These are phyloP conservation scores for Penicillium sp. DNA, from an alignment of 2,329 filamentous ascomycete genomes.

Conservation along the genomic window DNA sequence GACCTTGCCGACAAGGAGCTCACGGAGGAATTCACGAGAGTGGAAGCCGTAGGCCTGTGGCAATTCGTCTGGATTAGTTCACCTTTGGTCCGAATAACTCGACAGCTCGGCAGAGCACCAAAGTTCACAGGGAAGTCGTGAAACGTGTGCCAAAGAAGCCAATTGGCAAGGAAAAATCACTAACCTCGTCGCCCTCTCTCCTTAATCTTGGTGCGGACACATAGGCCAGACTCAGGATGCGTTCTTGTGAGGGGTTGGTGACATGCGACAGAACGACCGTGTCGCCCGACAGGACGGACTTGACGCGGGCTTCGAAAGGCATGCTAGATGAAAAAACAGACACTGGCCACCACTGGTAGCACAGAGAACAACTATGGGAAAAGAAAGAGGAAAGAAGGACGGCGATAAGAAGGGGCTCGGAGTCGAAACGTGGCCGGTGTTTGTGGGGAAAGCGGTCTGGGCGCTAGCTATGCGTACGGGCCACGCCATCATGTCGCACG, in stretches of 20 bases:
- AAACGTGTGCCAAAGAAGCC: background rate
- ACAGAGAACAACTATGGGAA: conserved; percentile 8
- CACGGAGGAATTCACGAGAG: conserved; percentile 88
- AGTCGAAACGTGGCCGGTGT: conserved; percentile 34
- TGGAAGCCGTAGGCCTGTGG: conserved; percentile 77
- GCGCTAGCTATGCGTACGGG: conserved; percentile 3
- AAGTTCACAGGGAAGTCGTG: background rate
- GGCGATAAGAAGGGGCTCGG: conserved; percentile 17
- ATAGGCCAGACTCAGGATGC: conserved; percentile 85
- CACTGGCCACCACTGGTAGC: conserved; percentile 13
- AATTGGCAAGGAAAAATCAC: conserved; percentile 15
- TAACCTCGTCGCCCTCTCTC: conserved; percentile 82
- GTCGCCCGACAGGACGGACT: conserved; percentile 91
- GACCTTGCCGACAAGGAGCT: conserved; percentile 78
- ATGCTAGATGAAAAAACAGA: conserved; percentile 25
- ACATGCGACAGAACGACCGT: conserved; percentile 80
- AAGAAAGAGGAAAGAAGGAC: conserved; percentile 9
- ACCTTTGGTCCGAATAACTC: background rate
- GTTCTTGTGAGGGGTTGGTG: conserved; percentile 78
- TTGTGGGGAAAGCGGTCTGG: conserved; percentile 33
- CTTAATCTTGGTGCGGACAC: conserved; percentile 82
- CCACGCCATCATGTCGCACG: conserved; percentile 1
- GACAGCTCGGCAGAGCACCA: background rate
- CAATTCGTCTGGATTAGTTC: background rate
- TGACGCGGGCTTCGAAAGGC: conserved; percentile 68